Evolutionary conservation across 768 basidiomycete genomes (phyloP).

Genomic region (Gloeopeniophorella convolvens): DNA sequence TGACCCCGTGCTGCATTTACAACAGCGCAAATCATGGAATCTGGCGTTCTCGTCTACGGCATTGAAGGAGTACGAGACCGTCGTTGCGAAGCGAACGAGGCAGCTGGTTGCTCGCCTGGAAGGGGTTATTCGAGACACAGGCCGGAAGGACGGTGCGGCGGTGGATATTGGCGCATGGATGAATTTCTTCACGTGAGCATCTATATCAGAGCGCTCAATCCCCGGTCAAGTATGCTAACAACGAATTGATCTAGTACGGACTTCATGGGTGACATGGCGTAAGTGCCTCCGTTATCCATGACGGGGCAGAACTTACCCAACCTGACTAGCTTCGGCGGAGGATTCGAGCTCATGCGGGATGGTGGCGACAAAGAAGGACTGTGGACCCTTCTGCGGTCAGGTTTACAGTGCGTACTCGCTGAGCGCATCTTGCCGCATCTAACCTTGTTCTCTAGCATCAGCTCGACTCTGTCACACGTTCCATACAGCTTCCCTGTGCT

Average conservation of each 20-base stretch:
- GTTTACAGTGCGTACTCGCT: neutral
- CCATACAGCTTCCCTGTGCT: neutral
- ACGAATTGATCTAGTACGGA: conserved; percentile 34
- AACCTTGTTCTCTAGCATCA: neutral
- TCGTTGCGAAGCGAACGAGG: conserved; percentile 29
- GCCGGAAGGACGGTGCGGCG: conserved; percentile 13
- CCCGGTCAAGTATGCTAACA: neutral
- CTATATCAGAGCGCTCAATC: neutral
- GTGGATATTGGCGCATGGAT: conserved; percentile 32
- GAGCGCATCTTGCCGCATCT: neutral
- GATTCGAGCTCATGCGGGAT: conserved; percentile 24
- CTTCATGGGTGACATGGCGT: conserved; percentile 46
- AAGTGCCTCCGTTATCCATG: conserved; percentile 18
- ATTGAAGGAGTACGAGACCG: conserved; percentile 38
- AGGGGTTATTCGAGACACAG: conserved; percentile 2
- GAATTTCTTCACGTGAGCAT: conserved; percentile 33
- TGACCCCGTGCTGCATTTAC: conserved; percentile 34
- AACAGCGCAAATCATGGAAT: conserved; percentile 38
- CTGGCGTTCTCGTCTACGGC: conserved; percentile 36
- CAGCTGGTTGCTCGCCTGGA: conserved; percentile 28
- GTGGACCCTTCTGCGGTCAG: neutral
- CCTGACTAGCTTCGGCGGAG: conserved; percentile 25
- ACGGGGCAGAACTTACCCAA: neutral
- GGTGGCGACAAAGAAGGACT: conserved; percentile 13
- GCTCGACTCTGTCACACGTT: neutral